Percentiles rank a stretch among this genome's conserved stretches.
Evolutionary conservation across 2,329 filamentous ascomycete genomes (phyloP).

Genomic region (Fonsecaea pedrosoi): DNA sequence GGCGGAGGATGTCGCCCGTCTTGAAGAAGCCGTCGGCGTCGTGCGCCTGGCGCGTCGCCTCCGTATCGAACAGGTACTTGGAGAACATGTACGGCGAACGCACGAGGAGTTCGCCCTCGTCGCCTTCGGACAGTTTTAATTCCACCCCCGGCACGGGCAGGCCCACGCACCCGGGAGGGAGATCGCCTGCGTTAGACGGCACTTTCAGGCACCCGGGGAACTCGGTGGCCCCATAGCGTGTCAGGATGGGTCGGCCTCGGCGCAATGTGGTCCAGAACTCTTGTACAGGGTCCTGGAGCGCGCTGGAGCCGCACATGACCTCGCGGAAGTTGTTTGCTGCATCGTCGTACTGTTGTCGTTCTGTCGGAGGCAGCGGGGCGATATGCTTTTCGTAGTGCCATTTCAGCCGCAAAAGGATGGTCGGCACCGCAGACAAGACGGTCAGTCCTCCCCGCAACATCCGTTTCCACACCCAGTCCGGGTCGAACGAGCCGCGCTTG

Average conservation of each 20-base stretch:
- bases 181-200: slow-evolving; percentile 24
- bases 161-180: slow-evolving; percentile 40
- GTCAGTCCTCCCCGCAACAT: slow-evolving; percentile 44
- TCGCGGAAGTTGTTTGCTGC: slow-evolving; percentile 44
- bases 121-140: slow-evolving; percentile 50
- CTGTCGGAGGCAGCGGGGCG: slow-evolving; percentile 26
- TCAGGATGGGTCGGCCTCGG: slow-evolving; percentile 48
- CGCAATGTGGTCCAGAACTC: slow-evolving; percentile 57
- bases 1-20: slow-evolving; percentile 46
- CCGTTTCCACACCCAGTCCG: slow-evolving; percentile 48
- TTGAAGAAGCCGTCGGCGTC: slow-evolving; percentile 49
- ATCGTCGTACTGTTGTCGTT: slow-evolving; percentile 48
- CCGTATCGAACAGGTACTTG: slow-evolving; percentile 39
- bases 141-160: slow-evolving; percentile 48
- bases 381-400: slow-evolving; percentile 41
- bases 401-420: slow-evolving; percentile 51
- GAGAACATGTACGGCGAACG: slow-evolving; percentile 49
- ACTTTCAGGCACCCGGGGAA: slow-evolving; percentile 42
- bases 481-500: slow-evolving; percentile 48
- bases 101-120: slow-evolving; percentile 57
- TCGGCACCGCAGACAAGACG: slow-evolving; percentile 50
- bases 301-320: slow-evolving; percentile 49
- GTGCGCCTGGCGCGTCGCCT: slow-evolving; percentile 38
- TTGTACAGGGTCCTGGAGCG: slow-evolving; percentile 56
- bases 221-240: slow-evolving; percentile 54